phyloP scores from a whole-genome alignment of 163 green algal genomes.

The Scenedesmus sp. region DNA sequence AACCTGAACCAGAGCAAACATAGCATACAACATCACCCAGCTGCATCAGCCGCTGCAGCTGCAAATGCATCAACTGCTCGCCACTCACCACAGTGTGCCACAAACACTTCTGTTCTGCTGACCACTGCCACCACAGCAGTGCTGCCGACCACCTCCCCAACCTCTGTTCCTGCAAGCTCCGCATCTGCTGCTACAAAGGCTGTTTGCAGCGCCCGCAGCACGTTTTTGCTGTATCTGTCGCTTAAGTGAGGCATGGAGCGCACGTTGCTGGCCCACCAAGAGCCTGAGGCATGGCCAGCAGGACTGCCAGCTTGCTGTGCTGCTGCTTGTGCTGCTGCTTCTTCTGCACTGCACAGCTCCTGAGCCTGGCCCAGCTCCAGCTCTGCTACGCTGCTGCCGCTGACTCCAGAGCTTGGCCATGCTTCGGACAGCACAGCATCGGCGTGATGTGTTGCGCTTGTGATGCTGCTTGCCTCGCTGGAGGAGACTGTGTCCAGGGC shows the following conservation, averaged over 20 bases:
- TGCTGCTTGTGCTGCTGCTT: not conserved
- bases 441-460: not conserved
- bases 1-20: not conserved
- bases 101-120: slow-evolving; percentile 73
- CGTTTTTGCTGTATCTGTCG: slow-evolving; percentile 30
- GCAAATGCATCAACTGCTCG: not conserved
- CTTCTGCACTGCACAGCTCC: not conserved
- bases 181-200: slow-evolving; percentile 60
- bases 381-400: not conserved
- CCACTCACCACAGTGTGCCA: slow-evolving; percentile 85
- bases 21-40: not conserved
- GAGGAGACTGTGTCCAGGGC: not conserved
- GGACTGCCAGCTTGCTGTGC: not conserved
- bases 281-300: not conserved
- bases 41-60: not conserved
- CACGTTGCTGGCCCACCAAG: not conserved
- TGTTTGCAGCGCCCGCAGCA: slow-evolving; percentile 45
- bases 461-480: slow-evolving; percentile 20
- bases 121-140: slow-evolving; percentile 91
- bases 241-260: not conserved
- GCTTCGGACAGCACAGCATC: not conserved
- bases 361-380: not conserved
- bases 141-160: slow-evolving; percentile 80
- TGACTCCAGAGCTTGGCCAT: not conserved
- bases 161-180: slow-evolving; percentile 61